Evolutionary conservation across 345 rosid species (phyloP).

Genomic region (Pseudoturritis turrita): DNA sequence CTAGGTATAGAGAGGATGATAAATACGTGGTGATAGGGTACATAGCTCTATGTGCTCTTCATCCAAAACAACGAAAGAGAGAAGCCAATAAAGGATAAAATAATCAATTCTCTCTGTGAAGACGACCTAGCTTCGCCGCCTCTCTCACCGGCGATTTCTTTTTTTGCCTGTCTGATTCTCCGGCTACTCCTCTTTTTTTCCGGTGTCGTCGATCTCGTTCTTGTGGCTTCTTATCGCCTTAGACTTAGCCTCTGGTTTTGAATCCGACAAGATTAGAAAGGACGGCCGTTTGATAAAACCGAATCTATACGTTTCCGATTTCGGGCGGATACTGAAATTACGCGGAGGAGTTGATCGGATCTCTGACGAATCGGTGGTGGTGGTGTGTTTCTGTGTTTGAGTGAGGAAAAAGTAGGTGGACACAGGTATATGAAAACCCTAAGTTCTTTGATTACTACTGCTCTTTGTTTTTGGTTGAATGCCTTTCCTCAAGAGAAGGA

Average conservation of each 20-base stretch:
- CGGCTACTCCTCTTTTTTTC: too few species aligned
- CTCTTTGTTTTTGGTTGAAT: constrained; percentile 11
- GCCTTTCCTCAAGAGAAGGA: background rate
- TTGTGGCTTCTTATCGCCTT: background rate
- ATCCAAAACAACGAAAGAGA: constrained; percentile 6
- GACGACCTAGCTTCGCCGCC: constrained; percentile 6
- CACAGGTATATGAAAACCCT: constrained; percentile 36
- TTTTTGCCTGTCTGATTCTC: too few species aligned
- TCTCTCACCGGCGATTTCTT: background rate
- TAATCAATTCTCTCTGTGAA: background rate
- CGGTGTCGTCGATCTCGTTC: background rate
- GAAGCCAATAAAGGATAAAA: background rate
- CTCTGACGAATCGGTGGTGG: background rate
- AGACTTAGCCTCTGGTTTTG: background rate
- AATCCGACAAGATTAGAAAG: background rate
- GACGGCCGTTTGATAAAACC: background rate
- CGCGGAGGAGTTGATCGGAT: constrained; percentile 5
- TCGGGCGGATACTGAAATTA: background rate
- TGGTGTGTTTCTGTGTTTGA: background rate
- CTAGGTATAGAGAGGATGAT: constrained; percentile 6
- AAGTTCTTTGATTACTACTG: constrained; percentile 37
- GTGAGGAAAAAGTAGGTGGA: background rate
- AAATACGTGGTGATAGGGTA: constrained; percentile 40
- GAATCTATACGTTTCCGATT: background rate
- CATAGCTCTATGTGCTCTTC: constrained; percentile 22